Conservation (phyloP, 1,284 basidiomycete species). For the Melampsora americana region DNA sequence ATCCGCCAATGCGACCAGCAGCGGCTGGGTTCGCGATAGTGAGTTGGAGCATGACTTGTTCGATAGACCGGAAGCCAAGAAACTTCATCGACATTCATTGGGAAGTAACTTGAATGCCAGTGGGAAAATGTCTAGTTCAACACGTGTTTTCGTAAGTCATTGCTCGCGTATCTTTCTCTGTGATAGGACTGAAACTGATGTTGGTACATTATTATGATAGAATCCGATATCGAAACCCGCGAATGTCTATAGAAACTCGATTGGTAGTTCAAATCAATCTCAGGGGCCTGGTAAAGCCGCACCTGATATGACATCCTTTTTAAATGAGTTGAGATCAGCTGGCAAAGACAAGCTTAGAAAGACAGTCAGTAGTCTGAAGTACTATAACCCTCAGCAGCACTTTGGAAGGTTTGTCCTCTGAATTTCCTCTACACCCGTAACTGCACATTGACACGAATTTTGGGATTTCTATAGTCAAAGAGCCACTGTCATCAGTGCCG, state of each 20-base stretch:
- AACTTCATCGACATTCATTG: constrained; percentile 6
- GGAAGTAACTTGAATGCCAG: constrained; percentile 9
- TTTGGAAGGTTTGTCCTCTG: constrained; percentile 20
- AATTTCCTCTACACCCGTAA: neutral
- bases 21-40: constrained; percentile 33
- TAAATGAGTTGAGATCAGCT: constrained; percentile 37
- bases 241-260: constrained; percentile 28
- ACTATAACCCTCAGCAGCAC: constrained; percentile 23
- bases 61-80: constrained; percentile 6
- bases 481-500: neutral
- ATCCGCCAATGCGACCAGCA: neutral
- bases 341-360: constrained; percentile 35
- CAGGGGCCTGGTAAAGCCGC: constrained; percentile 9
- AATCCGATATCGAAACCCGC: constrained; percentile 8
- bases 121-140: neutral
- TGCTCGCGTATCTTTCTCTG: neutral
- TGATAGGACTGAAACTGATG: neutral
- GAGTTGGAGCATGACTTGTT: constrained; percentile 36
- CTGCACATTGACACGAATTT: neutral
- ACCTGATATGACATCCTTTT: constrained; percentile 30
- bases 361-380: constrained; percentile 31
- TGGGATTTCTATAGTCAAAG: neutral
- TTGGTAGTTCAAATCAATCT: constrained; percentile 12
- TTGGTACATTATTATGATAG: neutral
- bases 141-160: constrained; percentile 10